Evolutionary conservation across 305 asterid species (phyloP).

Genomic region (Solanum hybrid): DNA sequence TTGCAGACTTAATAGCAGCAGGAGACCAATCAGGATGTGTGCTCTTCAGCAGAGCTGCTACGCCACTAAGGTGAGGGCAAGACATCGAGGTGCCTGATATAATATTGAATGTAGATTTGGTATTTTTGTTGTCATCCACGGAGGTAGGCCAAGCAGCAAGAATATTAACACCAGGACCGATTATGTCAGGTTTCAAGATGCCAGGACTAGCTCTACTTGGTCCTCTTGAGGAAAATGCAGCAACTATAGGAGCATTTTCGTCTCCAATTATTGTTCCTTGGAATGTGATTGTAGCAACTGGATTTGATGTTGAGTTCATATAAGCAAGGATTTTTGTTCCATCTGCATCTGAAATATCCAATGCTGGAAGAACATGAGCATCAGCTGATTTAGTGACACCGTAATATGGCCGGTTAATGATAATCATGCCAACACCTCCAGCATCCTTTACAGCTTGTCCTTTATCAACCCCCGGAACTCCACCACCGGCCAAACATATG

Average conservation of each 20-base stretch:
- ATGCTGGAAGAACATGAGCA: constrained; percentile 27
- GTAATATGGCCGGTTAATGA: not conserved
- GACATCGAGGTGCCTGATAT: constrained; percentile 58
- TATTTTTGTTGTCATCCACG: constrained; percentile 13
- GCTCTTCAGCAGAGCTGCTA: constrained; percentile 51
- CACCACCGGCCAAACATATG: constrained; percentile 10
- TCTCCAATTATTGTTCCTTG: constrained; percentile 35
- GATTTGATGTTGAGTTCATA: constrained; percentile 16
- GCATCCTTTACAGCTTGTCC: constrained; percentile 23
- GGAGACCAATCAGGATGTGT: constrained; percentile 58
- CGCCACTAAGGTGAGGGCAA: constrained; percentile 59
- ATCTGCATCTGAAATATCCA: constrained; percentile 12
- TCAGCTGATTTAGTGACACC: constrained; percentile 4
- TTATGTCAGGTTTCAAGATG: constrained; percentile 46
- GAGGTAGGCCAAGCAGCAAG: constrained; percentile 36
- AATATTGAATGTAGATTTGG: constrained; percentile 28
- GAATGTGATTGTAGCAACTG: constrained; percentile 24
- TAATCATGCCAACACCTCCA: constrained; percentile 45
- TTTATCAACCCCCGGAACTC: not conserved
- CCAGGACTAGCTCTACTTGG: constrained; percentile 28
- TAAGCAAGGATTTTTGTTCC: constrained; percentile 16
- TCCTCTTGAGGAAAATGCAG: constrained; percentile 37
- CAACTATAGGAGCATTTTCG: constrained; percentile 24
- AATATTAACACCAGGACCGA: constrained; percentile 48
- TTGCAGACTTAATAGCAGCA: constrained; percentile 51